Percentiles rank a stretch among this genome's conserved stretches.
These are phyloP conservation scores for Microcyclosporella mali DNA, from an alignment of 2,329 filamentous ascomycete species.

Conservation along the genomic window DNA sequence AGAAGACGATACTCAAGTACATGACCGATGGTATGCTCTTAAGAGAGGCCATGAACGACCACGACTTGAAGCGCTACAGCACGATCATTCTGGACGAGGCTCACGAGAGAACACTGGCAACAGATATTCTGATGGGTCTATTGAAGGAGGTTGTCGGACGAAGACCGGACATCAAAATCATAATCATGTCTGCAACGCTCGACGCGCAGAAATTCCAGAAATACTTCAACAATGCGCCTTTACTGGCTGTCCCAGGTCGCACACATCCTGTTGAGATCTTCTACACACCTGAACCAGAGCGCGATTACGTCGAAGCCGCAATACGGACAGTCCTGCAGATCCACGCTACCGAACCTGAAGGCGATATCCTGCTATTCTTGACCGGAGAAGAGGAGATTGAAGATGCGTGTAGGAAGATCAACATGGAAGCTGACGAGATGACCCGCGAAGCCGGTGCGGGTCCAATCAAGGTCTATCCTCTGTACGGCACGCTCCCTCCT, in stretches of 20 bases:
- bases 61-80: slow-evolving; percentile 84
- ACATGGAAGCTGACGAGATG: slow-evolving; percentile 85
- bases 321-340: slow-evolving; percentile 94
- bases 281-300: slow-evolving; percentile 92
- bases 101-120: slow-evolving; percentile 93
- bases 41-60: slow-evolving; percentile 93
- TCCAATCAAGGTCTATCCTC: slow-evolving; percentile 80
- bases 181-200: slow-evolving; percentile 97
- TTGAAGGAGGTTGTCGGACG: slow-evolving; percentile 82
- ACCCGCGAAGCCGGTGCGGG: slow-evolving; percentile 84
- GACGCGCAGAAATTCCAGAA: slow-evolving; percentile 97
- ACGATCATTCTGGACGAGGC: slow-evolving; percentile 98
- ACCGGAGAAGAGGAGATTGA: slow-evolving; percentile 99
- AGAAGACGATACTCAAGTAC: slow-evolving; percentile 92
- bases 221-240: slow-evolving; percentile 91
- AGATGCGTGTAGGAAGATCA: slow-evolving; percentile 88
- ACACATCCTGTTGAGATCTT: slow-evolving; percentile 97
- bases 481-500: slow-evolving; percentile 89
- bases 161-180: slow-evolving; percentile 87
- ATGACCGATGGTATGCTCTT: slow-evolving; percentile 99
- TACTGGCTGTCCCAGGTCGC: slow-evolving; percentile 88
- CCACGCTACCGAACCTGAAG: slow-evolving; percentile 84
- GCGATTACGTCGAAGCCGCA: slow-evolving; percentile 93
- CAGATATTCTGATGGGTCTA: slow-evolving; percentile 94
- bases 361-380: slow-evolving; percentile 88